These are phyloP conservation scores for Pestalotiopsis sp. DNA, from an alignment of 2,329 filamentous ascomycete genomes.

Conservation along the genomic window DNA sequence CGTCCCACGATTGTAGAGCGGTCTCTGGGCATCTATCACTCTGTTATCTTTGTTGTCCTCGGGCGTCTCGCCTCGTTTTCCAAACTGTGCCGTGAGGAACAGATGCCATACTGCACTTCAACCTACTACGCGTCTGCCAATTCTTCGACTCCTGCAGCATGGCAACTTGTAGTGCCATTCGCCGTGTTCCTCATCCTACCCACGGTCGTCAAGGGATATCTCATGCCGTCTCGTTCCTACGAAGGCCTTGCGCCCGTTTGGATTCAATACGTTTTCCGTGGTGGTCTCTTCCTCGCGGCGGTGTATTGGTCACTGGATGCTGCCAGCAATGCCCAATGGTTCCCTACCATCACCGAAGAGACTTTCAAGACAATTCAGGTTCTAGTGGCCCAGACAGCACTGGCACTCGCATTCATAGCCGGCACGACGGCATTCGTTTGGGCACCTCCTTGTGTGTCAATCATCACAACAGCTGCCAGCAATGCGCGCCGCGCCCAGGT, in stretches of 20 bases:
- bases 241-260: conserved; percentile 83
- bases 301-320: conserved; percentile 89
- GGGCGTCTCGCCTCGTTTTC: conserved; percentile 84
- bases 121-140: conserved; percentile 93
- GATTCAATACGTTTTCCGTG: conserved; percentile 79
- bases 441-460: conserved; percentile 81
- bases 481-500: conserved; percentile 56
- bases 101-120: conserved; percentile 95
- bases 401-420: conserved; percentile 80
- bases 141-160: conserved; percentile 89
- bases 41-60: conserved; percentile 78
- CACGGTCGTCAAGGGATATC: conserved; percentile 77
- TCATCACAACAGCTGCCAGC: conserved; percentile 56
- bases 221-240: conserved; percentile 81
- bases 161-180: conserved; percentile 85
- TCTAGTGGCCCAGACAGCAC: conserved; percentile 76
- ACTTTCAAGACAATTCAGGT: conserved; percentile 75
- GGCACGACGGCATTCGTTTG: conserved; percentile 85
- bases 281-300: conserved; percentile 75
- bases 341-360: conserved; percentile 59
- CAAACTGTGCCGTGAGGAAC: conserved; percentile 92
- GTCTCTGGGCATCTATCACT: conserved; percentile 81
- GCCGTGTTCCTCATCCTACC: conserved; percentile 73
- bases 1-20: conserved; percentile 69
- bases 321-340: conserved; percentile 84